phyloP scores from a whole-genome alignment of 140 eudicot species.

The Cichorium intybus region DNA sequence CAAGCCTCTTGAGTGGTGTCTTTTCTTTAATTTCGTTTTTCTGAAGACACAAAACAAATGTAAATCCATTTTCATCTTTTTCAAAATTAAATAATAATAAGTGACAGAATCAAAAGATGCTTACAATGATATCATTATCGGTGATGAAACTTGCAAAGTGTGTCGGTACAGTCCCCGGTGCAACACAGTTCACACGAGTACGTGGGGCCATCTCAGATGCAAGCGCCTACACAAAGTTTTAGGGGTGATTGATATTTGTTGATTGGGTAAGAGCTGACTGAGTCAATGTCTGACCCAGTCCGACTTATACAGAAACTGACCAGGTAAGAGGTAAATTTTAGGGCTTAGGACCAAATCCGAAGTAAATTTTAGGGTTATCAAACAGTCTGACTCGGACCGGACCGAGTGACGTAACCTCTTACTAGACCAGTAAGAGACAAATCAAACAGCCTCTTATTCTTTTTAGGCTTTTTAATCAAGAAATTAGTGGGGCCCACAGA shows the following conservation, averaged over 20 bases:
- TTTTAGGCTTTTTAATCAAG: neutral
- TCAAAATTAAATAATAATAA: too few relatives aligned
- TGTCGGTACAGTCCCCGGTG: constrained; percentile 94
- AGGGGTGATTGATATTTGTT: too few relatives aligned
- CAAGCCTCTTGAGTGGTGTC: constrained; percentile 78
- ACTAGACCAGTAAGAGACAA: too few relatives aligned
- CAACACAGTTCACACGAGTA: constrained; percentile 92
- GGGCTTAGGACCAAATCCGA: too few relatives aligned
- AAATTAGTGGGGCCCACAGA: too few relatives aligned
- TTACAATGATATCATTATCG: constrained; percentile 39
- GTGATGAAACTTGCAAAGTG: constrained; percentile 61
- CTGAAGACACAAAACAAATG: constrained; percentile 27
- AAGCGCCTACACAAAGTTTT: constrained; percentile 53
- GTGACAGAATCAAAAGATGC: constrained; percentile 3
- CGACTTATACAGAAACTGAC: too few relatives aligned
- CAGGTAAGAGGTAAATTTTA: too few relatives aligned
- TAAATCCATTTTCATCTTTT: neutral
- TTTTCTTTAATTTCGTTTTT: constrained; percentile 43
- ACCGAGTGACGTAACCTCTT: too few relatives aligned
- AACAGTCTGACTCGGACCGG: too few relatives aligned
- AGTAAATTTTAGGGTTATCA: too few relatives aligned
- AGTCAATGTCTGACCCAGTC: too few relatives aligned
- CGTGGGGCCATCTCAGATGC: constrained; percentile 87
- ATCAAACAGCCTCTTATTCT: neutral
- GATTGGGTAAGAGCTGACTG: too few relatives aligned